These are phyloP conservation scores for Bjerkandera adusta DNA, from an alignment of 1,284 basidiomycete genomes.

Conservation along the genomic window DNA sequence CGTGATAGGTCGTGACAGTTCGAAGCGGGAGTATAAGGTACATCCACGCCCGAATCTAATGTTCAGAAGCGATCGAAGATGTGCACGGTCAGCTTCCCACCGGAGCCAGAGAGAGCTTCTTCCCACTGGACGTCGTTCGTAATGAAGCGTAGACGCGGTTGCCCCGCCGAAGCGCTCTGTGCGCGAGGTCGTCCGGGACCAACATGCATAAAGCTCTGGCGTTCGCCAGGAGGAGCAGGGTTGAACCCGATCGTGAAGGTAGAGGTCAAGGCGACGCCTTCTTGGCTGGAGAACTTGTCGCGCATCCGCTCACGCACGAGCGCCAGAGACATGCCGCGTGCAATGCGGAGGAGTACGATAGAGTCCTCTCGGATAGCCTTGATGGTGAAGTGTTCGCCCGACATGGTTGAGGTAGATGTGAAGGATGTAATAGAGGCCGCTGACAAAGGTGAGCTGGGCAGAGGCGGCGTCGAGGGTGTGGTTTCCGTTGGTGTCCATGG, in stretches of 20 bases:
- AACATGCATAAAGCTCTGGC: constrained; percentile 16
- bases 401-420: constrained; percentile 17
- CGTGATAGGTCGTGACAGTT: constrained; percentile 23
- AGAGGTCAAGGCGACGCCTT: constrained; percentile 48
- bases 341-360: constrained; percentile 59
- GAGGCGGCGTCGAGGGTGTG: constrained; percentile 8
- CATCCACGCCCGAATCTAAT: constrained; percentile 29
- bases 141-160: constrained; percentile 33
- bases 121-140: constrained; percentile 41
- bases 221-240: constrained; percentile 13
- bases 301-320: constrained; percentile 55
- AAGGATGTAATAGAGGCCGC: not conserved
- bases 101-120: constrained; percentile 29
- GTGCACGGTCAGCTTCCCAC: constrained; percentile 33
- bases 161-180: constrained; percentile 36
- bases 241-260: constrained; percentile 53
- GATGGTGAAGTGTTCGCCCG: constrained; percentile 42
- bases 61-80: constrained; percentile 28
- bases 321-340: constrained; percentile 40
- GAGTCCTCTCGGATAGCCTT: constrained; percentile 62
- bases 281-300: constrained; percentile 62
- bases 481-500: constrained; percentile 21
- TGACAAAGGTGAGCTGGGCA: not conserved
- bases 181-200: constrained; percentile 25
- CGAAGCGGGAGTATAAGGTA: constrained; percentile 30